Conservation (phyloP, 495 filamentous ascomycete species). For the Penicillium ochrochloron region DNA sequence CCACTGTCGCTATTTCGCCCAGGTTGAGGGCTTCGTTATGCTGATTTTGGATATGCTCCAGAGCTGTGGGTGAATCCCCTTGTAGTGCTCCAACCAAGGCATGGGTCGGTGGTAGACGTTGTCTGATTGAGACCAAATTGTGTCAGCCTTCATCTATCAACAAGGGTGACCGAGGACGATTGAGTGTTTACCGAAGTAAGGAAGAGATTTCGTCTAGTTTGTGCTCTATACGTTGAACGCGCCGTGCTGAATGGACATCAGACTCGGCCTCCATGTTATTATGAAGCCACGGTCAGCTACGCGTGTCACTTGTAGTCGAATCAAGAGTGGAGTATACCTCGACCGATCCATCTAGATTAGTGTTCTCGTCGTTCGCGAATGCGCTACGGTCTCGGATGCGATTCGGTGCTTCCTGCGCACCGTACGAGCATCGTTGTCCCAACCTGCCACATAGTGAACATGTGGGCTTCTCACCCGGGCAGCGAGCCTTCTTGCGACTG, state of each 20-base stretch:
- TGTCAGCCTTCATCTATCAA: background rate
- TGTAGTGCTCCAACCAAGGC: background rate
- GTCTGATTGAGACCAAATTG: background rate
- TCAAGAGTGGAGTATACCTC: background rate
- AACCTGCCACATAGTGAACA: slow-evolving; percentile 44
- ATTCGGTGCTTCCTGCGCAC: slow-evolving; percentile 15
- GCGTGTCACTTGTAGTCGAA: background rate
- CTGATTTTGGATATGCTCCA: background rate
- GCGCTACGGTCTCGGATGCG: background rate
- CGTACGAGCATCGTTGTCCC: slow-evolving; percentile 42
- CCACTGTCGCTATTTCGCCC: background rate
- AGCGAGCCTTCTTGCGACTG: slow-evolving; percentile 48
- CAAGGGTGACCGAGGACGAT: too few species aligned
- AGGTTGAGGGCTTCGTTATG: background rate
- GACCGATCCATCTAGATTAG: slow-evolving; percentile 2
- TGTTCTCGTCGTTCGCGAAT: background rate
- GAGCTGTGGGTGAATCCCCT: background rate
- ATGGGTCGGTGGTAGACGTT: slow-evolving; percentile 11
- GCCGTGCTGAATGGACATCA: slow-evolving; percentile 8
- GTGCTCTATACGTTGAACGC: slow-evolving; percentile 33
- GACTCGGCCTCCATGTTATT: background rate
- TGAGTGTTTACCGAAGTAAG: slow-evolving; percentile 33
- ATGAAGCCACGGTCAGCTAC: background rate
- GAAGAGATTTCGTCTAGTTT: slow-evolving; percentile 29
- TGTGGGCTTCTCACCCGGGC: slow-evolving; percentile 44